Evolutionary conservation across 768 basidiomycete species (phyloP).

Genomic region (Coprinopsis strossmayeri): DNA sequence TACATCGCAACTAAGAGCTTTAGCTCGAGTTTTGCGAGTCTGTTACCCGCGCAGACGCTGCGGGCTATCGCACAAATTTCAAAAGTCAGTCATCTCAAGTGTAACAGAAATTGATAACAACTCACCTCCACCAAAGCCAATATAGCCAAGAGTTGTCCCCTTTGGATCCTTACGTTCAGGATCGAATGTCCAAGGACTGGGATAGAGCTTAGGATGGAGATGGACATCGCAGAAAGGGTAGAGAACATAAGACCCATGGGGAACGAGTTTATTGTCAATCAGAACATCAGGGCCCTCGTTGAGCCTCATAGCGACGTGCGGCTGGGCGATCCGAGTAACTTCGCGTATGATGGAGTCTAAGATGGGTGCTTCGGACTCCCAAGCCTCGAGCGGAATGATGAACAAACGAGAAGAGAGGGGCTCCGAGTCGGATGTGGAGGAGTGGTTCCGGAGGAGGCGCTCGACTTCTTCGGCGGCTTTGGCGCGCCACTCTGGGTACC

Average conservation of each 20-base stretch:
- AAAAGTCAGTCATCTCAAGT: not conserved
- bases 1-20: constrained; percentile 1
- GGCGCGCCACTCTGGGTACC: not conserved
- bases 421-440: not conserved
- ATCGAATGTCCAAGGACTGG: not conserved
- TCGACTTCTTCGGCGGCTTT: not conserved
- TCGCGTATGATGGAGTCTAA: not conserved
- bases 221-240: constrained; percentile 5
- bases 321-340: constrained; percentile 1
- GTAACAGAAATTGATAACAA: not conserved
- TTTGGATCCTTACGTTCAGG: not conserved
- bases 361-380: not conserved
- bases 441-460: not conserved
- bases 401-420: not conserved
- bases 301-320: not conserved
- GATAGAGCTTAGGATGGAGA: constrained; percentile 1
- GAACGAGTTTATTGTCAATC: constrained; percentile 3
- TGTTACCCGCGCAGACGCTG: not conserved
- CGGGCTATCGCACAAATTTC: not conserved
- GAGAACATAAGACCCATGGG: not conserved
- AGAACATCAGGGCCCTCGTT: constrained; percentile 2
- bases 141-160: not conserved
- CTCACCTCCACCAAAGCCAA: constrained; percentile 4
- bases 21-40: constrained; percentile 2
- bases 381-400: constrained; percentile 1